Base-by-base conservation (phyloP, 805 yeast genomes). In the Candida broadrunensis region DNA sequence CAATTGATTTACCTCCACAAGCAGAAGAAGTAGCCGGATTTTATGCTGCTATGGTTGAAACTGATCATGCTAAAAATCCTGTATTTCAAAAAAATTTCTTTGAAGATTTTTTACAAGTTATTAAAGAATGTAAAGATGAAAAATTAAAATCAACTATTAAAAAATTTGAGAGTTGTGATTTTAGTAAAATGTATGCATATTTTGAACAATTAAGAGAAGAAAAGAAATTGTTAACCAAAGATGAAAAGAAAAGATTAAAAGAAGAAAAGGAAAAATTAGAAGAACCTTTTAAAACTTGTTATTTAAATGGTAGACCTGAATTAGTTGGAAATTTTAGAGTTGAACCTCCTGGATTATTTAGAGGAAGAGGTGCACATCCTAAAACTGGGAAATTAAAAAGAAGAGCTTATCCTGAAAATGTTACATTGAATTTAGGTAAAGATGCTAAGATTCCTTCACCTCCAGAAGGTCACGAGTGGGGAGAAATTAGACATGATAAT, bases 11-110 rank as follows among this genome's bases (percentile, higher is more conserved):
- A 43, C 91, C 96, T 1, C 65, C 69, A 1, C 85, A 73, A 41
- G 97, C 97, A 2, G 99, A 91, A 63, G 98, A 91, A 61, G 97
- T 91, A 26, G 98, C 97, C 0, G 97, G 97, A 0, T 91, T 89
- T 56, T 91, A 75, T 61, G 98, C 85, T 8, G 96, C 96, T 5
- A 74, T 91, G 79, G 47, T 90, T 33, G 89, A 87, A 48, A 76
- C 89, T 1, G 97, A 91, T 49, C 97, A 91, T 63, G 93, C 89
- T 11, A 76, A 81, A 46, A 91, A 89, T 55, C 89, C 95, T 0
- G 81, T 79, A 0, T 91, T 91, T 61, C 95, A 83, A 49, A 78
- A 81, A 55, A 91, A 91, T 61, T 91, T 91, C 67, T 91, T 91
- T 53, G 58, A 71, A 9, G 98, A 91, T 61, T 90, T 90, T 56